Evolutionary conservation across 208 protist species (phyloP).

Genomic region (Leptomonas pyrrhocoris): DNA sequence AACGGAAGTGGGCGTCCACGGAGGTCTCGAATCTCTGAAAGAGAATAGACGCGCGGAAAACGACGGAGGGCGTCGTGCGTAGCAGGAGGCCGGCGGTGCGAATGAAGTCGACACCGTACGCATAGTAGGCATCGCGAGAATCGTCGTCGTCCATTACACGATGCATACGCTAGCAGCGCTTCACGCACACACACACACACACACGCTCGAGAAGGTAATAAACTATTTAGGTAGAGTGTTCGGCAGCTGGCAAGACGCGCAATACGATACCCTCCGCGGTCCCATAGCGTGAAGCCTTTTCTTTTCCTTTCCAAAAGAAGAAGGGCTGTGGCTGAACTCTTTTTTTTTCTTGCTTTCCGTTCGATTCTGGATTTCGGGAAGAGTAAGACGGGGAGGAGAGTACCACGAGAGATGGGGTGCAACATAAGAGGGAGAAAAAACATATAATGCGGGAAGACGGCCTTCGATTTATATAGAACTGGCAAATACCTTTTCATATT

Average conservation of each 20-base stretch:
- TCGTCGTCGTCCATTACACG: constrained; percentile 29
- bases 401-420: too few relatives aligned
- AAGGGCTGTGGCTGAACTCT: not conserved
- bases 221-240: not conserved
- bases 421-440: too few relatives aligned
- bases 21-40: constrained; percentile 78
- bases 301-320: not conserved
- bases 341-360: not conserved
- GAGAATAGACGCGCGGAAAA: constrained; percentile 73
- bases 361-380: not conserved
- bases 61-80: constrained; percentile 62
- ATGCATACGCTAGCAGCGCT: not conserved
- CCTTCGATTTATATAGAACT: too few relatives aligned
- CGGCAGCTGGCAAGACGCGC: too few relatives aligned
- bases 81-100: constrained; percentile 67
- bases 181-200: too few relatives aligned
- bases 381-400: not conserved
- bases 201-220: too few relatives aligned
- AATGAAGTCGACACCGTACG: constrained; percentile 83
- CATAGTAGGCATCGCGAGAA: constrained; percentile 46
- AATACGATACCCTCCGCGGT: too few relatives aligned
- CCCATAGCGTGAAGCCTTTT: too few relatives aligned
- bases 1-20: constrained; percentile 44
- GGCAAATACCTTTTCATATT: too few relatives aligned
- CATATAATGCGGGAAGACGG: too few relatives aligned